Evolutionary conservation across 176 grass and related monocot genomes (phyloP).

Genomic region (Zea mays): DNA sequence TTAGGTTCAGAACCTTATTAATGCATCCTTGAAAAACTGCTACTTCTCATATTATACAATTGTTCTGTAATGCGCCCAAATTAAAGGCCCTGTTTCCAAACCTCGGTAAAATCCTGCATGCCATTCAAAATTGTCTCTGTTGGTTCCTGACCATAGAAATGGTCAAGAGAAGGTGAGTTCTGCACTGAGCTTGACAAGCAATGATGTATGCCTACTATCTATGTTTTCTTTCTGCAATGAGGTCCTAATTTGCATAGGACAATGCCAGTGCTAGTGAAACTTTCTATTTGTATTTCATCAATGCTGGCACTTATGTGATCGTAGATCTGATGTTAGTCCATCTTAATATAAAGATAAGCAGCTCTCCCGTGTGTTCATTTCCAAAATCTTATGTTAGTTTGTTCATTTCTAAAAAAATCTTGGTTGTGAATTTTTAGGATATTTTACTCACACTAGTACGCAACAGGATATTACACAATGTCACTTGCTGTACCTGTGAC

Average conservation of each 20-base stretch:
- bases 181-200: not conserved
- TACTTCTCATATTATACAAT: not conserved
- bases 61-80: conserved; percentile 11
- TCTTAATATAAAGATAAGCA: not conserved
- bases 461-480: conserved; percentile 39
- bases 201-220: not conserved
- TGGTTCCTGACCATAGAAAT: not conserved
- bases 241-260: not conserved
- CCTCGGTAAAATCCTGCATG: not conserved
- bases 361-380: not conserved
- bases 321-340: not conserved
- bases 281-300: not conserved
- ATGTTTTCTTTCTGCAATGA: not conserved
- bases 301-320: not conserved
- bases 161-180: not conserved
- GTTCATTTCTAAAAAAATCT: not conserved
- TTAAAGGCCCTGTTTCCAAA: not conserved
- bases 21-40: conserved; percentile 5
- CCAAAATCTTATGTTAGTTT: not conserved
- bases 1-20: not conserved
- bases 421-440: not conserved
- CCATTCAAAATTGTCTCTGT: not conserved
- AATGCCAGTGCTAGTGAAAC: not conserved
- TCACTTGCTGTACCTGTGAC: not conserved
- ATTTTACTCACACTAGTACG: conserved; percentile 8